phyloP scores from a whole-genome alignment of 164 flowering plant species.

The Berberis thunbergii region DNA sequence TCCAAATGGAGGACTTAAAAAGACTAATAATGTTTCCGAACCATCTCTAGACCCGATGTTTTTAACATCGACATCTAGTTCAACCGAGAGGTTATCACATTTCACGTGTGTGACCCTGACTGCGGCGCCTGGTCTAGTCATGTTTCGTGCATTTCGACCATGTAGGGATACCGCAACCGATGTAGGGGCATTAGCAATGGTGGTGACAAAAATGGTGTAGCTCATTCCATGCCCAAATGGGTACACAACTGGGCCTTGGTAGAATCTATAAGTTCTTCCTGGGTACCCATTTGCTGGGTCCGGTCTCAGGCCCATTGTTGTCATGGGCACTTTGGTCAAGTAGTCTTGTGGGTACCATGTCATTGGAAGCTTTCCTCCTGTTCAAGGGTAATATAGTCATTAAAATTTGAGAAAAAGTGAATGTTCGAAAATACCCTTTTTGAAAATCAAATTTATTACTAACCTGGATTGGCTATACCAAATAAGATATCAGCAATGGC shows the following conservation, averaged over 20 bases:
- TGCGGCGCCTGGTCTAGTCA: constrained; percentile 22
- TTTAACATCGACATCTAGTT: constrained; percentile 43
- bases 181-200: constrained; percentile 42
- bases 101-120: constrained; percentile 59
- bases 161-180: constrained; percentile 33
- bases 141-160: constrained; percentile 28
- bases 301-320: constrained; percentile 71
- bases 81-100: constrained; percentile 44
- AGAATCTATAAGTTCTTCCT: constrained; percentile 88
- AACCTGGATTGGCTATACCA: constrained; percentile 78
- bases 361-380: constrained; percentile 75
- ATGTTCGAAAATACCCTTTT: no score
- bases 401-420: no score
- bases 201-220: constrained; percentile 56
- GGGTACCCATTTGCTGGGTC: constrained; percentile 51
- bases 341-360: constrained; percentile 46
- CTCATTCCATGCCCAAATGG: constrained; percentile 85
- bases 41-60: constrained; percentile 66
- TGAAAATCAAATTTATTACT: not conserved
- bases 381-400: no score
- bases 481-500: constrained; percentile 88
- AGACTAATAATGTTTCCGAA: constrained; percentile 56
- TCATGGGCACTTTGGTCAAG: constrained; percentile 59
- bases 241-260: constrained; percentile 76
- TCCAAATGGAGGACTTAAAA: constrained; percentile 53